Conservation (phyloP, 106 monocot species). For the Agapanthus africanus region DNA sequence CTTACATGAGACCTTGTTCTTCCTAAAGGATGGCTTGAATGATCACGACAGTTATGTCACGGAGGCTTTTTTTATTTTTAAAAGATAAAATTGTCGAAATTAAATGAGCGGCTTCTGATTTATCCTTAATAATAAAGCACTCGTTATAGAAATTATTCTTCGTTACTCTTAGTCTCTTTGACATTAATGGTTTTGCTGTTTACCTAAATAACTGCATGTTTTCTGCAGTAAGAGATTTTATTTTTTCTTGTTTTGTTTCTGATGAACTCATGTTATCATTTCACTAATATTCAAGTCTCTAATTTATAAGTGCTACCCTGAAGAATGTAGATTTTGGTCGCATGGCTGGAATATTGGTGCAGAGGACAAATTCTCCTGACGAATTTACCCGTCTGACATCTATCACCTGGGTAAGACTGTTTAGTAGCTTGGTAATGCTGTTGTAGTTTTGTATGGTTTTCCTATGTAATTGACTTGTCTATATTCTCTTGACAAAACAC, state of each 20-base stretch:
- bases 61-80: neutral
- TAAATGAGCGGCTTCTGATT: neutral
- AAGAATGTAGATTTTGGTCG: conserved; percentile 99
- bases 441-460: neutral
- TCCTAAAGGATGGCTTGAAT: neutral
- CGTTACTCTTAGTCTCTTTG: neutral
- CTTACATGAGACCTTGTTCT: neutral
- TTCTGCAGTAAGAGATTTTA: neutral
- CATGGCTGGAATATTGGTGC: conserved; percentile 97
- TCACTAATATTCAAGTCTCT: neutral
- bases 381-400: conserved; percentile 87
- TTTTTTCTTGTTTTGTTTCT: neutral
- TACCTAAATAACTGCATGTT: neutral
- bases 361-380: conserved; percentile 62
- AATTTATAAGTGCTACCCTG: conserved; percentile 10
- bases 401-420: conserved; percentile 70
- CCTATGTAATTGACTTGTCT: neutral
- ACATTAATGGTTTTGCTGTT: neutral
- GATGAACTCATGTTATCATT: neutral
- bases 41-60: neutral
- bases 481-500: neutral
- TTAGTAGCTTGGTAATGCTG: neutral
- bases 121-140: no score
- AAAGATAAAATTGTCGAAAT: neutral
- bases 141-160: no score